Evolutionary conservation across 2,329 filamentous ascomycete species (phyloP), one percentile per base, ranked within the genome.

Genomic region (Fusarium stilboides): DNA sequence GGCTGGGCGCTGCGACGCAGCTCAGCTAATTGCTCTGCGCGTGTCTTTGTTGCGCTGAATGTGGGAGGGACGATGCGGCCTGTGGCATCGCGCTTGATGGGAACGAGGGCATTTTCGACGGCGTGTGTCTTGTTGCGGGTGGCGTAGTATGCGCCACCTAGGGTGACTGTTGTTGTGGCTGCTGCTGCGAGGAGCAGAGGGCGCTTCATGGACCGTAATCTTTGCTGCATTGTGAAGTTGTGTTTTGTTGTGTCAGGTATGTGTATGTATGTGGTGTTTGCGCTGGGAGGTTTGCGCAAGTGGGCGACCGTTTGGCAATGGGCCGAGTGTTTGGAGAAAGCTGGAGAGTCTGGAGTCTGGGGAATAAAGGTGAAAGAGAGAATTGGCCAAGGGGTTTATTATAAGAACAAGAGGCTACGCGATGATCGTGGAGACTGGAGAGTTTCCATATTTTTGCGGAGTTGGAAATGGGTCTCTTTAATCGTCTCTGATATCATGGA

Each of bases 21-120:
- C 19, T 82, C 80, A 43, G 79, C 79, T 24, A 83, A 78, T 73
- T 82, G 80, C 24, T 81, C 72, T 17, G 77, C 70, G 26, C 81
- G 80, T 37, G 70, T 73, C 68, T 76, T 80, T 68, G 76, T 45
- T 53, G 74, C 58, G 40, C 76, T 76, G 71, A 83, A 82, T 8
- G 73, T 69, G 1, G 81, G 81, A 3, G 80, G 78, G 2, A 80
- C 69, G 64, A 83, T 81, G 57, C 74, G 77, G 40, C 80, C 80
- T 39, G 69, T 64, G 58, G 56, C 57, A 60, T 82, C 81, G 45
- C 80, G 79, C 70, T 76, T 77, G 33, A 79, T 68, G 44, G 77
- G 73, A 6, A 74, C 79, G 37, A 80, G 63, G 19, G 80, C 73
- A 68, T 71, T 74, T 54, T 78, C 74, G 60, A 77, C 71, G n/a